Base-by-base conservation (phyloP, 2,329 filamentous ascomycete genomes). In the Phialophora expanda region DNA sequence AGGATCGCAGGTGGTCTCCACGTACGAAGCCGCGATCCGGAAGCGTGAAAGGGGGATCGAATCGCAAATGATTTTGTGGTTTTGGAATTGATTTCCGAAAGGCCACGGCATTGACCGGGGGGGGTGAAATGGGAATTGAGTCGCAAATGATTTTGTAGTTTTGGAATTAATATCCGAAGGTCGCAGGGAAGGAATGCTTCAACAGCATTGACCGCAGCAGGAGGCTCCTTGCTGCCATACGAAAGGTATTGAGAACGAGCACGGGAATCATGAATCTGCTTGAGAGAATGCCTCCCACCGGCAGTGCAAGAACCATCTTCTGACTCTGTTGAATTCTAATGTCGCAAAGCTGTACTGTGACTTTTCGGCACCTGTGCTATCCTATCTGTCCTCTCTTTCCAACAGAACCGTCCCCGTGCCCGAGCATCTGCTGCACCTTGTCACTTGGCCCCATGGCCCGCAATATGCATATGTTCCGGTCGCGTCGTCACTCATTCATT, bases 401-500 rank as follows among this genome's bases (percentile, higher is more conserved):
- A 56, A 56, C 54, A 24, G 28, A n/a, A n/a, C 38, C 17, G 6
- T 8, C 3, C 1, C 6, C 17, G 5, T 44, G 38, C 17, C 38
- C 38, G 6, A 41, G 38, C 38, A 44, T 44, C 17, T 17, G n/a
- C 50, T 14, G 56, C 22, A 53, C 53, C 17, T 6, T 9, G 11
- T 30, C 44, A 26, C 9, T 7, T 44, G 12, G 54, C 20, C 20
- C 28, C 38, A 8, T 14, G 26, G 44, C 28, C 8, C 17, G 11
- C 28, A 20, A 46, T 32, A 65, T 62, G 54, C 62, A 54, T 56
- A 62, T 57, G 46, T 51, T 28, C 22, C 57, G 26, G 34, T 66
- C n/a, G 38, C 38, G 38, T 44, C 66, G 34, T 69, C 58, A 54
- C 38, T 67, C 69, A 81, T 72, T 82, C 80, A 71, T 83, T 83